phyloP scores from a whole-genome alignment of 2,329 filamentous ascomycete genomes.

The Fusarium dimerum region DNA sequence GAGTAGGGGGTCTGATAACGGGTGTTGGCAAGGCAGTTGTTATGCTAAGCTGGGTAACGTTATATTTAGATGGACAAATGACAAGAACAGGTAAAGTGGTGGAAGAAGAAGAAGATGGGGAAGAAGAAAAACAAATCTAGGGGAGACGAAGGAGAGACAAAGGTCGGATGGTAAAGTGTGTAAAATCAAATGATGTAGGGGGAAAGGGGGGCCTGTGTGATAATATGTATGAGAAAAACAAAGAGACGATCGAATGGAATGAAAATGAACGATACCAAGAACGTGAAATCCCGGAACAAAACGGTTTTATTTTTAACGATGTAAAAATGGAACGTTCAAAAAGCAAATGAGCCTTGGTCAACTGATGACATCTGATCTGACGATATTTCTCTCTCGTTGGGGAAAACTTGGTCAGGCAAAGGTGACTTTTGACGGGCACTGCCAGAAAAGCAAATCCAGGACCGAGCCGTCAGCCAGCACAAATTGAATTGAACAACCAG shows the following conservation, averaged over 20 bases:
- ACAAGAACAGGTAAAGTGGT: no score
- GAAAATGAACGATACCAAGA: neutral
- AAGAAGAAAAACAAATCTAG: no score
- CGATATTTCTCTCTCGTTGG: neutral
- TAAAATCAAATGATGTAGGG: constrained; percentile 3
- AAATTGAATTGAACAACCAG: no score
- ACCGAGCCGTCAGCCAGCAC: no score
- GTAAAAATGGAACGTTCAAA: constrained; percentile 18
- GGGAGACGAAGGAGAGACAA: neutral
- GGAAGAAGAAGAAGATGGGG: no score
- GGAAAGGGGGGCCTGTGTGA: neutral
- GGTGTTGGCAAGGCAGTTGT: constrained; percentile 4
- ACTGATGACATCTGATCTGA: constrained; percentile 9
- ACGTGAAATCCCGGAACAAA: constrained; percentile 11
- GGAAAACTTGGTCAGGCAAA: neutral
- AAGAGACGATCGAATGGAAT: no score
- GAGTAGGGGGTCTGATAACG: constrained; percentile 9
- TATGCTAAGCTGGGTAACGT: neutral
- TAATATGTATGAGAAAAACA: constrained; percentile 1
- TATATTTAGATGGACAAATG: no score
- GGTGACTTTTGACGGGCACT: no score
- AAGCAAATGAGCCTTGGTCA: constrained; percentile 20
- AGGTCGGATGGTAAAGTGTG: neutral
- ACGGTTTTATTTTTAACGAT: constrained; percentile 6
- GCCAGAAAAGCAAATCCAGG: constrained; percentile 6